Conservation (phyloP, 139 green algal genomes). For the Gonium pectorale region DNA sequence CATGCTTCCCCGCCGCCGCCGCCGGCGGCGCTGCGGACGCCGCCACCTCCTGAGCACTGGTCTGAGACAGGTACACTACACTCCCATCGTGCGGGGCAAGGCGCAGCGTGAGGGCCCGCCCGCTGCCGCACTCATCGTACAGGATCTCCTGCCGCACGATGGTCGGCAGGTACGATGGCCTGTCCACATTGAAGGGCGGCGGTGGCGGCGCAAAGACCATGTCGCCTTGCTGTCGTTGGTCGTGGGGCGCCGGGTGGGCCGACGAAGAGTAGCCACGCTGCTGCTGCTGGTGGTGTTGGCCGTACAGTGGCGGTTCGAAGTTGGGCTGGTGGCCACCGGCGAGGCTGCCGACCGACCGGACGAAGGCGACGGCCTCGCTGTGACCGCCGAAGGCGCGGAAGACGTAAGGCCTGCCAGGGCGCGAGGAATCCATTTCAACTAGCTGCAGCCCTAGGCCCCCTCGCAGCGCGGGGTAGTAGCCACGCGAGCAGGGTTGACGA, state of each 20-base stretch:
- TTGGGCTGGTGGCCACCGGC: too few species aligned
- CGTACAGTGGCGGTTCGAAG: not conserved
- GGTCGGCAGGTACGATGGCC: not conserved
- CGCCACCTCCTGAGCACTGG: not conserved
- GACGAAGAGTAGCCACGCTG: not conserved
- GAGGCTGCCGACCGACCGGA: not conserved
- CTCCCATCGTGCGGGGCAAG: not conserved
- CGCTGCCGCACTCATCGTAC: conserved; percentile 24
- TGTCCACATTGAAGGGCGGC: conserved; percentile 13
- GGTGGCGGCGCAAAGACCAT: not conserved
- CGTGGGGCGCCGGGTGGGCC: not conserved
- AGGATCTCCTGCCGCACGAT: conserved; percentile 32
- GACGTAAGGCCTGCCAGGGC: not conserved
- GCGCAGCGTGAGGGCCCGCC: not conserved
- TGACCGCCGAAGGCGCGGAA: conserved; percentile 4
- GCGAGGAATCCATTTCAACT: too few species aligned
- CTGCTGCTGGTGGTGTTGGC: too few species aligned
- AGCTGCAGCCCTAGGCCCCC: not conserved
- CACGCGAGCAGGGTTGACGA: not conserved
- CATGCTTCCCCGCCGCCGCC: not conserved
- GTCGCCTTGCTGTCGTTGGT: not conserved
- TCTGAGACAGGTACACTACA: not conserved
- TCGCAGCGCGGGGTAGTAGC: not conserved
- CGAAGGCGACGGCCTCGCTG: conserved; percentile 10
- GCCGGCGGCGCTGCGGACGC: not conserved